Evolutionary conservation across 1,284 basidiomycete species (phyloP), one percentile per base, ranked within the genome.

Genomic region (Psilocybe mexicana): DNA sequence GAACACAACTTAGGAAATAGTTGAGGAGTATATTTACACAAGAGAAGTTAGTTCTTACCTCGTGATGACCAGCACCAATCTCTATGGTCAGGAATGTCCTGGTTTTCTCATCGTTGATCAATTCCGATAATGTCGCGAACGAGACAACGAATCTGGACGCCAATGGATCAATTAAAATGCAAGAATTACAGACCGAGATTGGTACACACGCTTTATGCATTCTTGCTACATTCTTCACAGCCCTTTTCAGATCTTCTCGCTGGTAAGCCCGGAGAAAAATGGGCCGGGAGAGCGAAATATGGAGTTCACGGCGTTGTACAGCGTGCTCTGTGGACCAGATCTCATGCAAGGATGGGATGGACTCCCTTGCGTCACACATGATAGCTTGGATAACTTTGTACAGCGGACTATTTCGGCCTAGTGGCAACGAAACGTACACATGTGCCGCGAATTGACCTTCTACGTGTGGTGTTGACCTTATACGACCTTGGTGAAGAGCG

Each of bases 391-490:
- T 60, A n/a, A 88, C 62, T 30, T 72, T 70, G 59, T 74, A 71
- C 50, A 89, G 70, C 18, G 73, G 61, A 12, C 80, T 76, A 33
- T 66, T 69, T 42, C 63, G 72, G 12, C 75, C 70, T 28, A 90
- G 57, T 24, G 69, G 60, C 53, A 92, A 66, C 2, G 87, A 81
- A 8, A 92, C 77, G 68, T 89, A 94, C 57, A 93, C 80, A 73
- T 93, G 84, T 12, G 87, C 79, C 1, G 87, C 84, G 68, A 83
- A 93, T 69, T 93, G 90, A 0, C 92, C 93, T 28, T 92, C 88
- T 8, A 91, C 82, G 66, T 93, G 89, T 0, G 91, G 89, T 0
- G 74, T 77, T 0, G 82, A 77, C n/a, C 92, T 82, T 52, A 77
- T 76, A n/a, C 93, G 82, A 12, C 92, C 92, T 74, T 93, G 90